Evolutionary conservation across 2,329 filamentous ascomycete genomes (phyloP), one percentile per base, ranked within the genome.

Genomic region (Emmonsia crescens): DNA sequence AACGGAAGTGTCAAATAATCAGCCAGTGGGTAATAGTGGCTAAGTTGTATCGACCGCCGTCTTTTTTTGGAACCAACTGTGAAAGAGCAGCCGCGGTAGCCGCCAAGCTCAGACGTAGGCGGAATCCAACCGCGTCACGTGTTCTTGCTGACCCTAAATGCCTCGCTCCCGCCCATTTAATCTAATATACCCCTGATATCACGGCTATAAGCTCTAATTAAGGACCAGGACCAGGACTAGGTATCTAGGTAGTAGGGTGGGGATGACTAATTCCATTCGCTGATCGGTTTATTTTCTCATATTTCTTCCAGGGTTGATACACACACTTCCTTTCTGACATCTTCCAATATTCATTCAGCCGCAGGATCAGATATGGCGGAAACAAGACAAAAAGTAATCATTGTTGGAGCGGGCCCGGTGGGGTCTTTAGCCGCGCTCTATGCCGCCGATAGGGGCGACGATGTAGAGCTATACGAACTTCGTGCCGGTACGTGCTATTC

Each of bases 381-480:
- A 59, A 65, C 65, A 40, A 73, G 68, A 63, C 83, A 89, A 69
- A 94, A 90, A 75, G 85, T 89, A 61, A 82, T 96, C 24, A 83
- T 99, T 55, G 87, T 99, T 57, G 94, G 94, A 60, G 94, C 92
- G 60, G 94, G 94, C 1, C 94, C 94, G 0, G 94, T 99, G 8
- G 94, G 94, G 46, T 90, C 92, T 12, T 79, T 99, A 49, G 92
- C 94, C 29, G 94, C 91, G 51, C 78, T 99, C 5, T 99, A 97
- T 78, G 93, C 94, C 60, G 93, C 94, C 3, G 84, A 88, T 67
- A 82, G 93, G 73, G 94, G 92, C 51, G 86, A 96, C 74, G 80
- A 93, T 70, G 94, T 99, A 38, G 91, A 96, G 73, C 82, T 99
- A 57, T 99, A 97, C 74, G 94, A 99, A 76, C 79, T 99, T 67